A percentile compares a stretch with the other conserved stretches of the same genome.
These are phyloP conservation scores for Paecilomyces formosus DNA, from an alignment of 2,329 filamentous ascomycete genomes.

Conservation along the genomic window DNA sequence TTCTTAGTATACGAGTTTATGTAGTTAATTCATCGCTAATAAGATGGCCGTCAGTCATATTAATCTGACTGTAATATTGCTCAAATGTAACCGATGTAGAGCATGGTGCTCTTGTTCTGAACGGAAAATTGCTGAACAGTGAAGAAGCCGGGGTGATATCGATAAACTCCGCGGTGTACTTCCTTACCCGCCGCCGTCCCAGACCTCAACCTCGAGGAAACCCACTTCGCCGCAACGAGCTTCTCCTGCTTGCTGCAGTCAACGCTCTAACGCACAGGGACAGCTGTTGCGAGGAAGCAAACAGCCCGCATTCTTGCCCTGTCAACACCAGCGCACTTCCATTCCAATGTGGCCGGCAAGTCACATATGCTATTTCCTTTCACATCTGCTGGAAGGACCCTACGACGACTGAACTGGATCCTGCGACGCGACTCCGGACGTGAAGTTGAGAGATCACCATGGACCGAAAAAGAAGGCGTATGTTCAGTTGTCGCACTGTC, in stretches of 20 bases:
- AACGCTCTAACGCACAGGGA: background rate
- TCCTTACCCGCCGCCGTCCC: background rate
- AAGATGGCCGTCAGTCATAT: background rate
- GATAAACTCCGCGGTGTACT: slow-evolving; percentile 1
- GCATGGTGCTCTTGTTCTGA: background rate
- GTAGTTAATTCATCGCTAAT: background rate
- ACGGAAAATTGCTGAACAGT: background rate
- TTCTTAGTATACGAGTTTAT: background rate
- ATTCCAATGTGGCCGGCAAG: slow-evolving; percentile 31
- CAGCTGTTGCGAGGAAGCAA: background rate
- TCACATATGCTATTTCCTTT: slow-evolving; percentile 27
- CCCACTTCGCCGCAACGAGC: background rate
- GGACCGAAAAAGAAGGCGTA: slow-evolving; percentile 46
- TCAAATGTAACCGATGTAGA: background rate
- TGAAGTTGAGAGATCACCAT: slow-evolving; percentile 24
- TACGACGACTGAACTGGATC: slow-evolving; percentile 21
- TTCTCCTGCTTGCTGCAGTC: background rate
- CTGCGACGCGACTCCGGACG: slow-evolving; percentile 3
- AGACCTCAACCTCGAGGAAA: background rate
- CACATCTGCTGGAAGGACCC: slow-evolving; percentile 27
- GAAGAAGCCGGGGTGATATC: slow-evolving; percentile 1
- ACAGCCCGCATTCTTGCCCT: background rate
- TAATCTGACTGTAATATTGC: background rate
- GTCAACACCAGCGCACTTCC: slow-evolving; percentile 1
- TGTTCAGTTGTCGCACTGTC: slow-evolving; percentile 7